Evolutionary conservation across 768 basidiomycete species (phyloP).

Genomic region (Termitomyces sp.): DNA sequence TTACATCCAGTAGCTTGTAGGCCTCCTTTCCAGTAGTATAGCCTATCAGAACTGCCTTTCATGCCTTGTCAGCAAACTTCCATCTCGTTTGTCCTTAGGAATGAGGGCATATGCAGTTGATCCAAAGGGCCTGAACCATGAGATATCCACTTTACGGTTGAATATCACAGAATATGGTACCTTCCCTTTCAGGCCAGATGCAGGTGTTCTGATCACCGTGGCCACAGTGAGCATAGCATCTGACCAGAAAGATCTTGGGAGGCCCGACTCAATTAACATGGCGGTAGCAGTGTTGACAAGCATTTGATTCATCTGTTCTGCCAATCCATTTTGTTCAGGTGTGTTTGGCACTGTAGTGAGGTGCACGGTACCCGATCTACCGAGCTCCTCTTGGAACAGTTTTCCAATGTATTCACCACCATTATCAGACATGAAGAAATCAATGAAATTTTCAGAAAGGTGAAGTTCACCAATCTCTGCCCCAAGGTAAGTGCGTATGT

Average conservation of each 20-base stretch:
- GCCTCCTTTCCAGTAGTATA: too few species aligned
- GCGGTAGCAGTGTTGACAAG: background rate
- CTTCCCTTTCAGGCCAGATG: background rate
- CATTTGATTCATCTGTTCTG: background rate
- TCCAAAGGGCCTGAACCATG: background rate
- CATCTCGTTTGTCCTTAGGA: background rate
- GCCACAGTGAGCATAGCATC: too few species aligned
- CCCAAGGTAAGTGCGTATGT: background rate
- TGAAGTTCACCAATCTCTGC: background rate
- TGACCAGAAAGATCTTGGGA: too few species aligned
- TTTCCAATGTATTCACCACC: too few species aligned
- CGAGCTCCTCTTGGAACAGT: background rate
- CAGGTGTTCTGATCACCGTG: background rate
- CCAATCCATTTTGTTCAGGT: background rate
- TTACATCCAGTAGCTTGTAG: too few species aligned
- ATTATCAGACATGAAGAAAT: background rate
- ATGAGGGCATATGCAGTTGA: background rate
- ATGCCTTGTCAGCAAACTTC: too few species aligned
- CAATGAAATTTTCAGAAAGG: background rate
- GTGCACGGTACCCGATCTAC: background rate
- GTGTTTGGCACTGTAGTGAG: too few species aligned
- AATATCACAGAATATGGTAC: background rate
- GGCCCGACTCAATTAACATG: background rate
- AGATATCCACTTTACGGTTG: background rate
- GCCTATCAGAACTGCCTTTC: too few species aligned